These are phyloP conservation scores for Colletotrichum sojae DNA, from an alignment of 2,329 filamentous ascomycete genomes.

Conservation along the genomic window DNA sequence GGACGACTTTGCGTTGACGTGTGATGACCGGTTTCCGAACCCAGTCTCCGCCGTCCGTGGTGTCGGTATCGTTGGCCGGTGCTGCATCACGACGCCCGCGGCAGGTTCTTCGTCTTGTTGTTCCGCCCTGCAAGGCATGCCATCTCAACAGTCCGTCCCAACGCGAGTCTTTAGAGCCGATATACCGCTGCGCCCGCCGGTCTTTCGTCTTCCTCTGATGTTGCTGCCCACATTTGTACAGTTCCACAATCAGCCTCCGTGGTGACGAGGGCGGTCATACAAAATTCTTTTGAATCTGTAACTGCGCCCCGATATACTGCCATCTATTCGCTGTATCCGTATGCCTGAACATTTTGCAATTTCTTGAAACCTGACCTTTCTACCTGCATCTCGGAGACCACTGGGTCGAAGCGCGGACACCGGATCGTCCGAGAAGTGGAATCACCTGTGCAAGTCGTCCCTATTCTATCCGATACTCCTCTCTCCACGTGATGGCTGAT, in stretches of 20 bases:
- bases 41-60: not conserved
- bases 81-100: not conserved
- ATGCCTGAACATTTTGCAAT: too few species aligned
- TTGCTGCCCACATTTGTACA: not conserved
- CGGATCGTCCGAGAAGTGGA: conserved; percentile 18
- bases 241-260: too few species aligned
- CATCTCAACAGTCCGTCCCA: conserved; percentile 19
- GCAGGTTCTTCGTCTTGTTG: too few species aligned
- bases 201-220: not conserved
- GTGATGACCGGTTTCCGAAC: not conserved
- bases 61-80: not conserved
- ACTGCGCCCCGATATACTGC: too few species aligned
- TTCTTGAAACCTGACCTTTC: not conserved
- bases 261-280: too few species aligned
- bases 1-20: conserved; percentile 7
- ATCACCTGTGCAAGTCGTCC: not conserved
- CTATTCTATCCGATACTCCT: conserved; percentile 3
- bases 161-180: conserved; percentile 2
- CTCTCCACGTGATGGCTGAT: not conserved
- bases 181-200: conserved; percentile 4
- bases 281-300: too few species aligned
- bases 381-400: not conserved
- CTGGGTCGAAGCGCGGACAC: conserved; percentile 9
- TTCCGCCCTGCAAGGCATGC: not conserved
- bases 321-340: too few species aligned